Conservation (phyloP, 768 basidiomycete species). For the Termitomyces sp. region DNA sequence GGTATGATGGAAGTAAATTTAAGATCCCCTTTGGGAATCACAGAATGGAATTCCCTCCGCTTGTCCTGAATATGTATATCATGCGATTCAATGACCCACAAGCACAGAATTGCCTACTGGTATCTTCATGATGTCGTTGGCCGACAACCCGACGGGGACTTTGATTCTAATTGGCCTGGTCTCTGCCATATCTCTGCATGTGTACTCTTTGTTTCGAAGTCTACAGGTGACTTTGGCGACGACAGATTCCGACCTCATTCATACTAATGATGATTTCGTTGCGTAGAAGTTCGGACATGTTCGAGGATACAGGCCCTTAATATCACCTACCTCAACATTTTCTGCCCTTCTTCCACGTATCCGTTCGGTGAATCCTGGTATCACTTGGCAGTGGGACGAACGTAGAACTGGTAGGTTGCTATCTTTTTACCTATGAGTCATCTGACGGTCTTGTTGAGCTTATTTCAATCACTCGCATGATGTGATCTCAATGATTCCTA, state of each 20-base stretch:
- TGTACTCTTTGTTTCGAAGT: not conserved
- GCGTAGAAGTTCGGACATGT: slow-evolving; percentile 4
- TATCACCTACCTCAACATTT: slow-evolving; percentile 7
- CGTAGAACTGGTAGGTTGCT: slow-evolving; percentile 2
- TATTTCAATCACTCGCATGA: slow-evolving; percentile 23
- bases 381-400: slow-evolving; percentile 12
- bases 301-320: slow-evolving; percentile 10
- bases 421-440: not conserved
- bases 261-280: not conserved
- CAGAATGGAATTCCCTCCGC: no score
- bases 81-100: no score
- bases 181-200: slow-evolving; percentile 2
- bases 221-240: not conserved
- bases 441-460: slow-evolving; percentile 6
- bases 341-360: slow-evolving; percentile 8
- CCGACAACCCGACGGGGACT: not conserved
- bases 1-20: no score
- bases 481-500: slow-evolving; percentile 21
- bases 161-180: not conserved
- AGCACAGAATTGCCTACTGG: not conserved
- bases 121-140: not conserved
- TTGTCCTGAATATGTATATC: no score
- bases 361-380: slow-evolving; percentile 11
- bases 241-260: no score
- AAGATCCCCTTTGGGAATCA: no score